Conservation (phyloP, 805 yeast genomes). For the Jamesozyma piceae region DNA sequence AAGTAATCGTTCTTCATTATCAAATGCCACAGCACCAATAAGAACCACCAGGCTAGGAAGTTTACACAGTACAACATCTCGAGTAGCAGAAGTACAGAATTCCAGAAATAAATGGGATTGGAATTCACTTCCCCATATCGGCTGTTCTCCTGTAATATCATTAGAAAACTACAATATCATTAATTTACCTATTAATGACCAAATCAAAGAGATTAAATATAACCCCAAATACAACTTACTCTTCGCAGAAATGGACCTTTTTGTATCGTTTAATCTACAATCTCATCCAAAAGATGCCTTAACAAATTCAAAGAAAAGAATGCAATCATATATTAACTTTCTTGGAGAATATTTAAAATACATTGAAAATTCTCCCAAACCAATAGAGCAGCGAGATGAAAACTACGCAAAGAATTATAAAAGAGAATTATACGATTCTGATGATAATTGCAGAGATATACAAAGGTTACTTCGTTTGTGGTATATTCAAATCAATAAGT, state of each 20-base stretch:
- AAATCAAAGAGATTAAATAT: conserved; percentile 18
- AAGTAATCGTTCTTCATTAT: not conserved
- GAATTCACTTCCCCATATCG: conserved; percentile 20
- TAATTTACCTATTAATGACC: conserved; percentile 17
- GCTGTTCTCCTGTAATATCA: conserved; percentile 12
- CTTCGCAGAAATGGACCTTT: conserved; percentile 19
- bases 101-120: conserved; percentile 17
- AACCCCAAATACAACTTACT: conserved; percentile 20
- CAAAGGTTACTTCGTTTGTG: conserved; percentile 21
- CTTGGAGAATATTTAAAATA: conserved; percentile 15
- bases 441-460: conserved; percentile 12
- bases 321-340: conserved; percentile 16
- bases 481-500: conserved; percentile 19
- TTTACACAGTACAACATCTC: conserved; percentile 14
- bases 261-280: conserved; percentile 20
- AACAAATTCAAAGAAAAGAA: conserved; percentile 14
- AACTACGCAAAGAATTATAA: not conserved
- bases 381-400: too few relatives aligned
- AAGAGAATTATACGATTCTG: too few relatives aligned
- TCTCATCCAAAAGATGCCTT: conserved; percentile 16
- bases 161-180: conserved; percentile 14
- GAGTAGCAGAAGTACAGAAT: conserved; percentile 9
- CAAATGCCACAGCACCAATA: too few relatives aligned
- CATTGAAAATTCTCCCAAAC: conserved; percentile 6
- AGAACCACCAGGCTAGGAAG: not conserved